A percentile compares a stretch with the other conserved stretches of the same genome.
Evolutionary conservation across 2,329 filamentous ascomycete species (phyloP).

Genomic region (Huntiella savannae): DNA sequence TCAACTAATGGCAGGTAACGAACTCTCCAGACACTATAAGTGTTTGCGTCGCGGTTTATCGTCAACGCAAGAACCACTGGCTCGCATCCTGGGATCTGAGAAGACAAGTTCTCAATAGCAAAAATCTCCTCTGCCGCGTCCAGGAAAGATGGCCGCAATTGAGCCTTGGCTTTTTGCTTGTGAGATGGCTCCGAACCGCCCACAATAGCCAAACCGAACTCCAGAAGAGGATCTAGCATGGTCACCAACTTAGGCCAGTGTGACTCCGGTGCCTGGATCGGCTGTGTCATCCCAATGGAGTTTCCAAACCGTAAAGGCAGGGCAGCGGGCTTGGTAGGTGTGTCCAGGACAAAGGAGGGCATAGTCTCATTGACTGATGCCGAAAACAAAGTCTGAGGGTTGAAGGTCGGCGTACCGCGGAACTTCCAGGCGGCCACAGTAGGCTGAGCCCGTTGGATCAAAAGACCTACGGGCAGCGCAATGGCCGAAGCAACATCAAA

Average conservation of each 20-base stretch:
- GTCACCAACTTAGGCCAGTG: constrained; percentile 63
- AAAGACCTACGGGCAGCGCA: constrained; percentile 61
- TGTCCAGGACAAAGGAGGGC: constrained; percentile 34
- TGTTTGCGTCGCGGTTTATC: constrained; percentile 53
- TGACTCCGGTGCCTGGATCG: constrained; percentile 32
- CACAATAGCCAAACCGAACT: constrained; percentile 60
- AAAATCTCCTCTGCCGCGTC: constrained; percentile 66
- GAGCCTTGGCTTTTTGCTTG: constrained; percentile 14
- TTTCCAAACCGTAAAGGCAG: constrained; percentile 32
- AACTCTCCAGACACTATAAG: constrained; percentile 72
- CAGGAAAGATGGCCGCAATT: constrained; percentile 33
- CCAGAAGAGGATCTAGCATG: constrained; percentile 67
- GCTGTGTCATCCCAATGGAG: constrained; percentile 39
- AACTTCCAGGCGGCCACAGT: constrained; percentile 20
- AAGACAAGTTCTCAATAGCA: constrained; percentile 53
- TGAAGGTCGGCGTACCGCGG: constrained; percentile 56
- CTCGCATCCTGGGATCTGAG: constrained; percentile 23
- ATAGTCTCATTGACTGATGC: constrained; percentile 28
- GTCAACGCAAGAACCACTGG: constrained; percentile 61
- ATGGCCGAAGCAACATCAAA: constrained; percentile 85
- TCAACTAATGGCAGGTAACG: constrained; percentile 55
- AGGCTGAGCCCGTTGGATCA: constrained; percentile 47
- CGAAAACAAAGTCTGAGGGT: constrained; percentile 31
- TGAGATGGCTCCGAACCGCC: constrained; percentile 29
- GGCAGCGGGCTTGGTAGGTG: constrained; percentile 34